Percentiles rank a stretch among this genome's conserved stretches.
Conservation (phyloP, 2,329 filamentous ascomycete species). For the Drechslerella dactyloides region DNA sequence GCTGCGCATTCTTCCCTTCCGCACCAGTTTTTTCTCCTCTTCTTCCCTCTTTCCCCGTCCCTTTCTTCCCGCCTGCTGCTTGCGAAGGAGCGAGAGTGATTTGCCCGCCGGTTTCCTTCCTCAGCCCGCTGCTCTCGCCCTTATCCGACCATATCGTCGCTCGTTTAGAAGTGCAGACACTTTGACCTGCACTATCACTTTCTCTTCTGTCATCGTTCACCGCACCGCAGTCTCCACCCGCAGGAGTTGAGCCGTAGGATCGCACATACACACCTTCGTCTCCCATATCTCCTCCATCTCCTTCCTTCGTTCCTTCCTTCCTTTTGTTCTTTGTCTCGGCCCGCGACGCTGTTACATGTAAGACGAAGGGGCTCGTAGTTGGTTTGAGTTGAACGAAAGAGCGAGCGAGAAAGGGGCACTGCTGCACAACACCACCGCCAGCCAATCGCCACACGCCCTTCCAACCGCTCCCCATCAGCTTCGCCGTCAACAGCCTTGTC, state of each 20-base stretch:
- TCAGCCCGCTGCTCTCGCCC: constrained; percentile 2
- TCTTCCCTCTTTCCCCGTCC: constrained; percentile 45
- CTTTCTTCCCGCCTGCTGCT: constrained; percentile 8
- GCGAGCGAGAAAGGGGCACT: background rate
- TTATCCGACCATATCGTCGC: constrained; percentile 40
- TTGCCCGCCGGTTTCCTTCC: constrained; percentile 4
- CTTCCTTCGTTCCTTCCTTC: background rate
- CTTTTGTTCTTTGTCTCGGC: background rate
- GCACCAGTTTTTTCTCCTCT: constrained; percentile 29
- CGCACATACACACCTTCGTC: background rate
- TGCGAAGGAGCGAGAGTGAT: background rate
- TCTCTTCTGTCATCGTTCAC: constrained; percentile 28
- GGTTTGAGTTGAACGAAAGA: background rate
- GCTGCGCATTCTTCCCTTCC: constrained; percentile 23
- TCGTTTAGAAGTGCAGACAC: constrained; percentile 36
- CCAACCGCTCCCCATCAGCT: background rate
- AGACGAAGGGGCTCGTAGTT: background rate
- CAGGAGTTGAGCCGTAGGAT: background rate
- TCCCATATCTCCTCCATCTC: too few relatives aligned
- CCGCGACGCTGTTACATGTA: constrained; percentile 1
- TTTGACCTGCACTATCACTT: constrained; percentile 7
- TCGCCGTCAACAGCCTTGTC: background rate
- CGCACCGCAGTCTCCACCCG: background rate
- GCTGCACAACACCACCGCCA: background rate
- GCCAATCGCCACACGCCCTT: background rate